These are phyloP conservation scores for Aspergillus diversus DNA, from an alignment of 495 filamentous ascomycete genomes.

Conservation along the genomic window DNA sequence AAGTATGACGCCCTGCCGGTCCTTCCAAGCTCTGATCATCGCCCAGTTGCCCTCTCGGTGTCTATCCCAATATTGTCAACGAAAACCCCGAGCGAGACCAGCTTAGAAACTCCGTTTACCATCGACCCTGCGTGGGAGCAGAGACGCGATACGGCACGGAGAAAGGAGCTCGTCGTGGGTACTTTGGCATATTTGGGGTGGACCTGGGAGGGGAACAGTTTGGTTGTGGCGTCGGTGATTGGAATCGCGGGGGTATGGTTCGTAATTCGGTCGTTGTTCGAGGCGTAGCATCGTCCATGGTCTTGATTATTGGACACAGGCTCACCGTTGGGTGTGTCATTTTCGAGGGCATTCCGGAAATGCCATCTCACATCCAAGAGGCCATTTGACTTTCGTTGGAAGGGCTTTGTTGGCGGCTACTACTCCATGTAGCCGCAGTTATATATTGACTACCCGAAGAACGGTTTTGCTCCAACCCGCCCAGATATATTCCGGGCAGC, in stretches of 20 bases:
- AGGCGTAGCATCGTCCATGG: not conserved
- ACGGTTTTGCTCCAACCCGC: too few species aligned
- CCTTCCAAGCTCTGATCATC: slow-evolving; percentile 80
- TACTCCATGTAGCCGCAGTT: too few species aligned
- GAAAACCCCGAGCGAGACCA: slow-evolving; percentile 27
- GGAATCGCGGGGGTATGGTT: slow-evolving; percentile 52
- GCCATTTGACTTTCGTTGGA: too few species aligned
- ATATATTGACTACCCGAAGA: too few species aligned
- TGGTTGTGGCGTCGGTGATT: slow-evolving; percentile 48
- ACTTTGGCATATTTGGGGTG: slow-evolving; percentile 56
- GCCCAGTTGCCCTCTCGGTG: slow-evolving; percentile 72
- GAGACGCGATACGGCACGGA: slow-evolving; percentile 52
- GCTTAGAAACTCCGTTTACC: slow-evolving; percentile 52
- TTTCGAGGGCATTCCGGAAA: too few species aligned
- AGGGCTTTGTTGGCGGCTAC: too few species aligned
- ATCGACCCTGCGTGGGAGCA: slow-evolving; percentile 56
- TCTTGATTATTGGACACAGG: not conserved
- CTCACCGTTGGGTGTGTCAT: too few species aligned
- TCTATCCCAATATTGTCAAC: slow-evolving; percentile 55
- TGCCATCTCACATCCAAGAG: too few species aligned
- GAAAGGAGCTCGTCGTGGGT: slow-evolving; percentile 62
- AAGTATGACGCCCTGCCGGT: slow-evolving; percentile 76
- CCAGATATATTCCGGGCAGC: too few species aligned
- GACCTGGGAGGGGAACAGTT: slow-evolving; percentile 63
- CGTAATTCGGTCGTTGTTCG: slow-evolving; percentile 41